A percentile compares a stretch with the other conserved stretches of the same genome.
phyloP scores from a whole-genome alignment of 257 asterid species.

The Schizonepeta tenuifolia region DNA sequence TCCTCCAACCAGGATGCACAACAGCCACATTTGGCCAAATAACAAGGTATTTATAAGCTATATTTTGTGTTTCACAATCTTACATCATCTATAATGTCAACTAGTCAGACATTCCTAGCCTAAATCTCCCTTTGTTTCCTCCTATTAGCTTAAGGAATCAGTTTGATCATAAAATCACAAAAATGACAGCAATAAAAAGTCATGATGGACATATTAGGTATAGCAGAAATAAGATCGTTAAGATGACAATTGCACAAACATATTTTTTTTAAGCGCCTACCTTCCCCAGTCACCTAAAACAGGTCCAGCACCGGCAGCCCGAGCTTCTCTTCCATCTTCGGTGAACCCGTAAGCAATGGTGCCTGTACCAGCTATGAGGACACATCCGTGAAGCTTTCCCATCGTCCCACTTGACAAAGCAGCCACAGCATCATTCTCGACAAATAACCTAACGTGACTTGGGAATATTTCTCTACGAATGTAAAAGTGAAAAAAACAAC shows the following conservation, averaged over 20 bases:
- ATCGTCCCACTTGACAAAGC: constrained; percentile 90
- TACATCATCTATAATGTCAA: too few relatives aligned
- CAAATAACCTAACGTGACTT: constrained; percentile 66
- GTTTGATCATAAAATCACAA: not conserved
- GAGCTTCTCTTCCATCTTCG: constrained; percentile 88
- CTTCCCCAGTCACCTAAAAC: constrained; percentile 96
- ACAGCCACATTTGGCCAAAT: too few relatives aligned
- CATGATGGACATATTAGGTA: not conserved
- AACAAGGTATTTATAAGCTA: too few relatives aligned
- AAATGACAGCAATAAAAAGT: not conserved
- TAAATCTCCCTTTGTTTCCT: too few relatives aligned
- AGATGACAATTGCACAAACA: constrained; percentile 1
- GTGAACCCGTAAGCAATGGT: constrained; percentile 86
- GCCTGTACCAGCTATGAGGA: constrained; percentile 89
- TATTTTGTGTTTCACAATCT: too few relatives aligned
- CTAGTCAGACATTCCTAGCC: too few relatives aligned
- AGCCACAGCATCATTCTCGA: constrained; percentile 86
- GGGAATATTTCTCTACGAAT: constrained; percentile 73
- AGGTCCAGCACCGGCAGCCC: constrained; percentile 95
- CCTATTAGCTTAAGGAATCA: not conserved
- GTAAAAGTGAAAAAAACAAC: constrained; percentile 16
- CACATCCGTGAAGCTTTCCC: constrained; percentile 91
- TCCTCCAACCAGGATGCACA: not conserved
- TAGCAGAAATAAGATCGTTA: constrained; percentile 3
- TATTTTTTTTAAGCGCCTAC: constrained; percentile 34